Evolutionary conservation across 169 alveolate species (phyloP).

Genomic region (Eimeria tenella): DNA sequence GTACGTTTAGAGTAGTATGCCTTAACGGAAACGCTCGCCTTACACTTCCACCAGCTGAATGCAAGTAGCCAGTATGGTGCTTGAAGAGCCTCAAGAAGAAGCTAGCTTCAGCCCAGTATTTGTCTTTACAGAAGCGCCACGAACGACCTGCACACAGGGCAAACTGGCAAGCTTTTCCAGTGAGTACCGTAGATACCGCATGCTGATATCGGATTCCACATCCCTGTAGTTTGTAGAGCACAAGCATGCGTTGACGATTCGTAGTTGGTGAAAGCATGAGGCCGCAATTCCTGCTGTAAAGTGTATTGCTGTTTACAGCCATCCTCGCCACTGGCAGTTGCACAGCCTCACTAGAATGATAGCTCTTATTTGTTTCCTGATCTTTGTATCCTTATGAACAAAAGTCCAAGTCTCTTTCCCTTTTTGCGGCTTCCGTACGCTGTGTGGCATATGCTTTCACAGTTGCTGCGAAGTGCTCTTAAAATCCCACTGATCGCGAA

Average conservation of each 20-base stretch:
- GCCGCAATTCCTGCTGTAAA: too few relatives aligned
- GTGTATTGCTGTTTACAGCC: too few relatives aligned
- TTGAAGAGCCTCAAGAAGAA: neutral
- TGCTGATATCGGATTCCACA: too few relatives aligned
- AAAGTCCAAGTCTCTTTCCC: too few relatives aligned
- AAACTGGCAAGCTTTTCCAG: slow-evolving; percentile 76
- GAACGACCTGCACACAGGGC: slow-evolving; percentile 79
- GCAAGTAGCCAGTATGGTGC: neutral
- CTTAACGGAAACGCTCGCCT: neutral
- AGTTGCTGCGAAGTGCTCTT: slow-evolving; percentile 48
- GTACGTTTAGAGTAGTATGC: slow-evolving; percentile 35
- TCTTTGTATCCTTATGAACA: too few relatives aligned
- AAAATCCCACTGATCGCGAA: slow-evolving; percentile 78
- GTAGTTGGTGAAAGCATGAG: too few relatives aligned
- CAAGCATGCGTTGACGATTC: too few relatives aligned
- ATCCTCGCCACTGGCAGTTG: too few relatives aligned
- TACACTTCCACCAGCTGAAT: neutral
- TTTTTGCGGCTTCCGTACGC: too few relatives aligned
- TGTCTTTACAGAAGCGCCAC: slow-evolving; percentile 73
- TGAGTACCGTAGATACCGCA: neutral
- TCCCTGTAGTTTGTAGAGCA: too few relatives aligned
- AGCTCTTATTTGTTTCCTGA: too few relatives aligned
- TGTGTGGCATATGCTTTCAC: neutral
- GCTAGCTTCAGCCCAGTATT: slow-evolving; percentile 5
- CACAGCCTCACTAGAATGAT: too few relatives aligned